Evolutionary conservation across 805 yeast species (phyloP), one percentile per base, ranked within the genome.

Genomic region (Candida succiphila): DNA sequence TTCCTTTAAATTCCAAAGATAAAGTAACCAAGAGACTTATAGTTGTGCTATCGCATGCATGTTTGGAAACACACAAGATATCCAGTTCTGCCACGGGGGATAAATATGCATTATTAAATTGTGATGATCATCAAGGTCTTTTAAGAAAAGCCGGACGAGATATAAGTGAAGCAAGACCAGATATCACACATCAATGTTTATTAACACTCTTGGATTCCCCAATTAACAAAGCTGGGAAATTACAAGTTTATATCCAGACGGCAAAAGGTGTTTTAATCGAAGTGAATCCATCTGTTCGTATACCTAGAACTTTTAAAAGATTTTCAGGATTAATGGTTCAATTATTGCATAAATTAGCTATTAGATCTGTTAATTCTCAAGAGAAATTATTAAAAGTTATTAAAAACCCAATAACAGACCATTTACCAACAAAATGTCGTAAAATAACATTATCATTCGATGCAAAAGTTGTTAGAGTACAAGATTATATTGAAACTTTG

Each of bases 261-360:
- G 89, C 96, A 15, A 74, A 89, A 45, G 96, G 95, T 19, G 96
- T 92, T 12, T 73, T 92, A 40, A 75, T 92, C 48, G 98, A 92
- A 58, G 95, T 92, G 39, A 92, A 89, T 55, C 98, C 98, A 29
- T 72, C 84, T 24, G 96, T 92, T 35, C 81, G 98, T 58, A 92
- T 92, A 45, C 98, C 98, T 41, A 81, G 98, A 67, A 92, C 98
- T 1, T 92, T 92, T 65, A 92, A 92, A 61, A 79, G 98, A 59
- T 92, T 92, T 55, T 84, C 95, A 3, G 98, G 98, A 5, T 72
- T 92, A 45, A 92, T 92, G 97, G 98, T 92, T 30, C 98, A 92
- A 60, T 69, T 92, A 36, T 68, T 92, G 47, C 97, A 92, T 58
- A 83, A 86, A 60, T 69, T 92, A 44, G 81, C 94, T 33, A 92